phyloP scores from a whole-genome alignment of 106 monocot genomes.

The Dioscorea zingiberensis region DNA sequence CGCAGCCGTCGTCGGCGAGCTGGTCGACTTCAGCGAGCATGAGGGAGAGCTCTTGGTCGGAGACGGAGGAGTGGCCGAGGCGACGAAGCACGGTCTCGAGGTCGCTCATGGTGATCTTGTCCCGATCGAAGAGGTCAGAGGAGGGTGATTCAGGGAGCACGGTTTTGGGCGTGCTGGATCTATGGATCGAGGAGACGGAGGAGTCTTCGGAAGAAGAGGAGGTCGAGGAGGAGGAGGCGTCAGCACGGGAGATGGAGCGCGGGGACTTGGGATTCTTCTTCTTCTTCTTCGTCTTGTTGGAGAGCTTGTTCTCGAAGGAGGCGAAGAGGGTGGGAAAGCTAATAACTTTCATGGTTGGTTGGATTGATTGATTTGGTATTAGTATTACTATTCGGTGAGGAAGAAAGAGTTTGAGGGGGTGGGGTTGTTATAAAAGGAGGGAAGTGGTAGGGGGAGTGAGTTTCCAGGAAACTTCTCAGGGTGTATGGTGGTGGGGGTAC shows the following conservation, averaged over 20 bases:
- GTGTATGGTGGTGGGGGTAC: no score
- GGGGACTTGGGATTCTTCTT: no score
- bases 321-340: background rate
- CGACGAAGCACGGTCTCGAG: slow-evolving; percentile 31
- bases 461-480: slow-evolving; percentile 3
- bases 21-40: slow-evolving; percentile 38
- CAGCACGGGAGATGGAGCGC: no score
- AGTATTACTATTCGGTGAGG: no score
- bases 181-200: background rate
- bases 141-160: background rate
- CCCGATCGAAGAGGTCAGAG: background rate
- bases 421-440: background rate
- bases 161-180: background rate
- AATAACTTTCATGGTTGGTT: slow-evolving; percentile 1
- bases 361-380: background rate
- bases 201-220: background rate
- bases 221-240: background rate
- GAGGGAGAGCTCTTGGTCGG: slow-evolving; percentile 27
- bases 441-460: background rate
- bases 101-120: slow-evolving; percentile 17
- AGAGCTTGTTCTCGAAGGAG: background rate
- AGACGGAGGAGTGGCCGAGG: slow-evolving; percentile 21
- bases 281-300: background rate
- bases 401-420: background rate
- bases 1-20: slow-evolving; percentile 30